Conservation (phyloP, 129 eudicot species). For the Lactuca saligna region DNA sequence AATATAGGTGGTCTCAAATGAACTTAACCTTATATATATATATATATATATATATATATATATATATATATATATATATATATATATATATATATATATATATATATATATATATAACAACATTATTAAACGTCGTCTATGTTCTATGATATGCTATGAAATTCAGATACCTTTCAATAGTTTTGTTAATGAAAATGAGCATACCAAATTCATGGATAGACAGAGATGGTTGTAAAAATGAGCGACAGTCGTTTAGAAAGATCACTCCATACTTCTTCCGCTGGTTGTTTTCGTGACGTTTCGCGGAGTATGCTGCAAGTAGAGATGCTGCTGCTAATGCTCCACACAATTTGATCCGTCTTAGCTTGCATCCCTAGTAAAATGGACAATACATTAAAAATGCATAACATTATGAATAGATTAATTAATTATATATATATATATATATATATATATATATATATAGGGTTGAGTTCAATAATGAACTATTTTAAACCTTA, state of each 20-base stretch:
- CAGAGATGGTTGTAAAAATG: slow-evolving; percentile 49
- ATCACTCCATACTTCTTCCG: slow-evolving; percentile 55
- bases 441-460: too few species aligned
- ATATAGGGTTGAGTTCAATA: too few species aligned
- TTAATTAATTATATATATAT: too few species aligned
- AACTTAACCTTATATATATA: too few species aligned
- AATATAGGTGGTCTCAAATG: too few species aligned
- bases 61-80: too few species aligned
- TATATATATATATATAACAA: too few species aligned
- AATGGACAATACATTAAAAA: not conserved
- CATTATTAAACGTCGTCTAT: too few species aligned
- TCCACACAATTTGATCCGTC: slow-evolving; percentile 59
- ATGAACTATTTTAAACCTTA: too few species aligned
- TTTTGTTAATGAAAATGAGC: not conserved
- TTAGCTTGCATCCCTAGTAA: slow-evolving; percentile 49
- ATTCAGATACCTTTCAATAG: not conserved
- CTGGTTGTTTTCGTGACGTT: slow-evolving; percentile 17
- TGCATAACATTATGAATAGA: too few species aligned
- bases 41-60: too few species aligned
- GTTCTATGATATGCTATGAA: not conserved
- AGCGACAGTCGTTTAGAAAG: slow-evolving; percentile 54
- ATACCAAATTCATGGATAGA: slow-evolving; percentile 49
- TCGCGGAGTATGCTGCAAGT: slow-evolving; percentile 47
- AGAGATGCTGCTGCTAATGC: slow-evolving; percentile 52
- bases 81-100: too few species aligned